Evolutionary conservation across 164 flowering plant species (phyloP), one percentile per base, ranked within the genome.

Genomic region (Umbellularia californica): DNA sequence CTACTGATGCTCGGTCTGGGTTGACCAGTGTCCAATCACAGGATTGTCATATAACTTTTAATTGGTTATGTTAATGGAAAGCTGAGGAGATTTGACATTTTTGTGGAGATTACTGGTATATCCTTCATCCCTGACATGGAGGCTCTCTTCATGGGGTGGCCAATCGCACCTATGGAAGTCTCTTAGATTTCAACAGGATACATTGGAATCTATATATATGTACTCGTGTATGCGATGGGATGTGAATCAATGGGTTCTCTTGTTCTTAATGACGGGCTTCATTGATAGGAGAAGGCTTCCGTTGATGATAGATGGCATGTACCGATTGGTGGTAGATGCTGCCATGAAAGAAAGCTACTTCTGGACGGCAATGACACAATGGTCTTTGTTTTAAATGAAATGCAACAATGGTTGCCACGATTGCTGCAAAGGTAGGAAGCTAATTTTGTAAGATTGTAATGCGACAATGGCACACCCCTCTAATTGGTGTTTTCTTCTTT

Each of bases 81-180:
- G 81, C 30, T 2, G 96, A 95, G 75, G 95, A 91, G 73, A 88
- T 95, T 15, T 15, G 99, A 95, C 77, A 76, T 92, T 50, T 95
- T 95, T 76, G 99, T 97, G 1, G 99, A 95, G 84, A 92, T 93
- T 70, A 97, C 90, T 9, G 99, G 99, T 50, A 86, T 93, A 62
- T 88, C 97, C 3, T 93, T 95, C 80, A 95, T 97, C 83, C 97
- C 97, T 9, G 99, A 93, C 73, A 79, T 89, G 0, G 97, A 88
- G 77, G 87, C 97, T 55, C 86, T 95, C 7, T 93, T 93, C 77
- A 87, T 95, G 28, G 97, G 93, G 2, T 95, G 55, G 89, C 99
- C 0, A 97, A 95, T 71, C 85, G 97, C 20, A 90, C 93, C 0
- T 93, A 93, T 65, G 97, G 99, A 20, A 92, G 96, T 83, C 71